phyloP scores from a whole-genome alignment of 2,329 filamentous ascomycete genomes.

The Epichloe uncinata region DNA sequence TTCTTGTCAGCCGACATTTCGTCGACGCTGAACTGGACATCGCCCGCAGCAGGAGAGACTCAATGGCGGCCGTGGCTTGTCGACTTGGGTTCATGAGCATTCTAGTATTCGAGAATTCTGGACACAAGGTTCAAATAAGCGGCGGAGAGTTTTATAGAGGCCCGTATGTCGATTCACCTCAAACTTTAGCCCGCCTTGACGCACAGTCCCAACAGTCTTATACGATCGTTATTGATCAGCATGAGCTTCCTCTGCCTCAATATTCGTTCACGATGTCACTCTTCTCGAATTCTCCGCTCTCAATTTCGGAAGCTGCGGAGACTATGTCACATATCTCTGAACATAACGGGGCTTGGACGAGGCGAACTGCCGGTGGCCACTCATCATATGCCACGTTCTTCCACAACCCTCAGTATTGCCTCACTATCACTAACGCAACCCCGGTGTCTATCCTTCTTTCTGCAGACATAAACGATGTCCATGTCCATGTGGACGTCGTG shows the following conservation, averaged over 20 bases:
- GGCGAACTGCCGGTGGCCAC: slow-evolving; percentile 72
- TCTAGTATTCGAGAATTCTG: slow-evolving; percentile 61
- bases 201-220: slow-evolving; percentile 28
- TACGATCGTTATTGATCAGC: slow-evolving; percentile 60
- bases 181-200: slow-evolving; percentile 65
- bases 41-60: slow-evolving; percentile 28
- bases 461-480: slow-evolving; percentile 50
- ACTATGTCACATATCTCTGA: slow-evolving; percentile 45
- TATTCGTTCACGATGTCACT: slow-evolving; percentile 83
- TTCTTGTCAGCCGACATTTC: slow-evolving; percentile 80
- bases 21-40: slow-evolving; percentile 51
- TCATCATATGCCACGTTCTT: slow-evolving; percentile 62
- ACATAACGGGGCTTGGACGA: slow-evolving; percentile 57
- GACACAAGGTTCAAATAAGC: slow-evolving; percentile 59
- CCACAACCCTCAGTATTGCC: slow-evolving; percentile 75
- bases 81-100: slow-evolving; percentile 76
- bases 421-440: slow-evolving; percentile 43
- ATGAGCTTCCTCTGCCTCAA: slow-evolving; percentile 56
- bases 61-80: slow-evolving; percentile 31
- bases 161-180: slow-evolving; percentile 87
- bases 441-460: slow-evolving; percentile 64
- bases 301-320: slow-evolving; percentile 47
- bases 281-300: slow-evolving; percentile 54
- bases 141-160: slow-evolving; percentile 60
- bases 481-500: slow-evolving; percentile 74